Base-by-base conservation (phyloP, 1,139 yeast species). In the Lodderomyces beijingensis region DNA sequence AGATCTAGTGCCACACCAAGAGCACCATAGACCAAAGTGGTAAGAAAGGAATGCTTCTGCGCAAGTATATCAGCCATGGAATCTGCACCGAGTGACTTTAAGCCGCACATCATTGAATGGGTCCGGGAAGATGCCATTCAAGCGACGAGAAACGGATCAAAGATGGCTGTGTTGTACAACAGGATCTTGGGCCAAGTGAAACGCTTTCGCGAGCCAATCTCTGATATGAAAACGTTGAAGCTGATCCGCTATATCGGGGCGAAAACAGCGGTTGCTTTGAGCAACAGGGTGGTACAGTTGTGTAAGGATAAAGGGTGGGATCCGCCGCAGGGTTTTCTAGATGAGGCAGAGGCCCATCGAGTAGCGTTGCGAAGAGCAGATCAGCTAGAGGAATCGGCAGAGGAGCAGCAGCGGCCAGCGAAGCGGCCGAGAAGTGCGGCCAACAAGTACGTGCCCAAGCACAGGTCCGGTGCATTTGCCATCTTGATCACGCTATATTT, bases 391-490 rank as follows among this genome's bases (percentile, higher is more conserved):
- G 28, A 25, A 6, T 5, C n/a, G n/a, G 13, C 3, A 23, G 23
- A 21, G 3, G 32, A 31, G 17, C 3, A 14, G 5, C 17, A 32
- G 10, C 21, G 23, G 38, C 53, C 49, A 27, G 53, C 56, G 36
- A 62, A 51, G 34, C 62, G 67, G 8, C 33, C 34, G 2, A 34
- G 33, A 22, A 31, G 30, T 9, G 20, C 34, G 6, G 22, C 28
- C 37, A 62, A 57, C 27, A n/a, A n/a, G n/a, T 91, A 86, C 51
- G 70, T 89, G 0, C 98, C 98, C 1, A 68, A 70, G 28, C 77
- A 77, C 41, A 62, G 93, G 26, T 77, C 95, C 0, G 96, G 97
- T 0, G 93, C 88, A 0, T 91, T 84, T 58, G 96, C 94, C 0
- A 83, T 91, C 5, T 49, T 91, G 24, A 44, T 88, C 14, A 82